phyloP scores from a whole-genome alignment of 176 grass and related monocot genomes.

The Urochloa ruziziensis region DNA sequence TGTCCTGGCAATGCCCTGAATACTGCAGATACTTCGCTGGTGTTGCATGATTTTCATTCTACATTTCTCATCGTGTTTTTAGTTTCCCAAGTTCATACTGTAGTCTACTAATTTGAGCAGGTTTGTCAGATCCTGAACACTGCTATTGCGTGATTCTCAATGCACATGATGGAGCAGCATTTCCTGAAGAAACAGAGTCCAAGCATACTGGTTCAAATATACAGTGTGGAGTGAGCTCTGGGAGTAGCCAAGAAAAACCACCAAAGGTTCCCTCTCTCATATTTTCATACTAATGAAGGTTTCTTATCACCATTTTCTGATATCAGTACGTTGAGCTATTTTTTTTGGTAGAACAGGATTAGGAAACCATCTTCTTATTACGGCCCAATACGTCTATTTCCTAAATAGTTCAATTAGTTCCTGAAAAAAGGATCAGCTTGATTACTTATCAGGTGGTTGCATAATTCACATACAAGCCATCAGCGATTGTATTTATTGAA shows the following conservation, averaged over 20 bases:
- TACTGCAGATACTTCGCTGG: neutral
- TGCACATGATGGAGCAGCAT: slow-evolving; percentile 88
- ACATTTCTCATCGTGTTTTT: neutral
- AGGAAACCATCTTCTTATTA: neutral
- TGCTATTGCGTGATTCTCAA: slow-evolving; percentile 99
- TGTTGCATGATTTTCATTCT: neutral
- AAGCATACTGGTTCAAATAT: slow-evolving; percentile 26
- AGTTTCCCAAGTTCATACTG: neutral
- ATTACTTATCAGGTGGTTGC: neutral
- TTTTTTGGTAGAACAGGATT: neutral
- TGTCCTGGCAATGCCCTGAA: neutral
- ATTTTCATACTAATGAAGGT: neutral
- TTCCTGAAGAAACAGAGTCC: slow-evolving; percentile 62
- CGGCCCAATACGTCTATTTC: neutral
- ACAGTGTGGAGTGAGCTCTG: slow-evolving; percentile 17
- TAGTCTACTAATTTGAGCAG: slow-evolving; percentile 51
- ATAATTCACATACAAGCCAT: neutral
- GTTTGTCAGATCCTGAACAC: slow-evolving; percentile 89
- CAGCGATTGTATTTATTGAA: neutral
- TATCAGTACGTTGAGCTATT: too few species aligned
- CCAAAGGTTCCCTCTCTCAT: slow-evolving; percentile 59
- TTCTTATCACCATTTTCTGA: too few species aligned
- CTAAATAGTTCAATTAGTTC: neutral
- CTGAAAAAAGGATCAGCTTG: neutral
- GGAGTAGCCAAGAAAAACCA: slow-evolving; percentile 33